Evolutionary conservation across 1,284 basidiomycete species (phyloP).

Genomic region (Coriolopsis trogii): DNA sequence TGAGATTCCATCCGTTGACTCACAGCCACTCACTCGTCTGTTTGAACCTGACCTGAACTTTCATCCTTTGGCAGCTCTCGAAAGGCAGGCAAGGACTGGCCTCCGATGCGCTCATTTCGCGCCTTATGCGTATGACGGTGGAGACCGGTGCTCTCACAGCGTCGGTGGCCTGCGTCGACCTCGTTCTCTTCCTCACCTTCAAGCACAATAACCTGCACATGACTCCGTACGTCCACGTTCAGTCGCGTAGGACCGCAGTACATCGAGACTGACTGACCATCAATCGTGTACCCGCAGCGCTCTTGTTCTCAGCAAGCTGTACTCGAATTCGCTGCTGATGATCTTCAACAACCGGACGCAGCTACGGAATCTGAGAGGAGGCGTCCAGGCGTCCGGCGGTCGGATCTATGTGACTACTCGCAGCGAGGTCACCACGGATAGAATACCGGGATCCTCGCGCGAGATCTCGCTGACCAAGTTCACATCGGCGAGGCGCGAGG

Average conservation of each 20-base stretch:
- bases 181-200: constrained; percentile 10
- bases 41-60: neutral
- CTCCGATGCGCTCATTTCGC: neutral
- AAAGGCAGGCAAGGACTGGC: neutral
- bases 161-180: constrained; percentile 11
- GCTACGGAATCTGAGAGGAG: neutral
- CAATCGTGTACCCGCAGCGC: neutral
- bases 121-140: constrained; percentile 11
- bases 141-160: constrained; percentile 17
- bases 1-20: constrained; percentile 9
- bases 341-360: constrained; percentile 16
- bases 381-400: neutral
- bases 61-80: neutral
- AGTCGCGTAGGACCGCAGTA: neutral
- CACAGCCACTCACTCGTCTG: neutral
- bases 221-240: constrained; percentile 2
- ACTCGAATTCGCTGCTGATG: constrained; percentile 17
- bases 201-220: constrained; percentile 16
- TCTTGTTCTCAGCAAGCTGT: constrained; percentile 16
- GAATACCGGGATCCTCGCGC: too few species aligned
- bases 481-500: too few species aligned
- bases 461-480: too few species aligned
- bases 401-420: too few species aligned
- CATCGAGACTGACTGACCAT: neutral
- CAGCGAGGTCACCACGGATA: too few species aligned